A percentile compares a stretch with the other conserved stretches of the same genome.
Evolutionary conservation across 2,329 filamentous ascomycete species (phyloP).

Genomic region (Clonostachys byssicola): DNA sequence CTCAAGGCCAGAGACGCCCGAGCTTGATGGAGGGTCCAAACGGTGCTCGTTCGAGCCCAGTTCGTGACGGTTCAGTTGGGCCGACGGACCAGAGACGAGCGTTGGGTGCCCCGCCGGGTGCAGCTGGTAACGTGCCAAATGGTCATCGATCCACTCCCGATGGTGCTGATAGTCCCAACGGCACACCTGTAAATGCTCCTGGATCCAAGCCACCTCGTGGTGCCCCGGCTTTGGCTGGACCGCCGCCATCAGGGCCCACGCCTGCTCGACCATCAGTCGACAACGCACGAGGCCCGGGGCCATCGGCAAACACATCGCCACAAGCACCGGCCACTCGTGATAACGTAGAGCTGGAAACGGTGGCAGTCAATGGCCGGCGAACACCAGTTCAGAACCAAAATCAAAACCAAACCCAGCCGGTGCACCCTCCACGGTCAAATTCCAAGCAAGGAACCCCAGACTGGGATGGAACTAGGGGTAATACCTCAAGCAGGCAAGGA

Average conservation of each 20-base stretch:
- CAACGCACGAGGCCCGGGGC: constrained; percentile 19
- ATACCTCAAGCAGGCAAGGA: constrained; percentile 10
- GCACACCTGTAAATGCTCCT: constrained; percentile 21
- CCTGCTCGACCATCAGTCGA: constrained; percentile 40
- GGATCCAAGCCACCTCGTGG: constrained; percentile 29
- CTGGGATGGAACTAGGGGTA: background rate
- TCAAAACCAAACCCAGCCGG: constrained; percentile 17
- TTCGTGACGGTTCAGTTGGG: constrained; percentile 48
- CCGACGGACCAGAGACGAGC: constrained; percentile 41
- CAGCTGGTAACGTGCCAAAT: constrained; percentile 31
- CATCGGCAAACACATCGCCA: constrained; percentile 27
- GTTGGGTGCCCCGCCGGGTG: constrained; percentile 24
- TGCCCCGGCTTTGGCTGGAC: constrained; percentile 35
- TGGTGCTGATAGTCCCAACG: constrained; percentile 30
- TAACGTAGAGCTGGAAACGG: constrained; percentile 41
- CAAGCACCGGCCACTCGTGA: constrained; percentile 27
- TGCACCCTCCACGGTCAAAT: constrained; percentile 24
- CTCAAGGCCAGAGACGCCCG: constrained; percentile 33
- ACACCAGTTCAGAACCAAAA: constrained; percentile 52
- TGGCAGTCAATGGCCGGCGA: constrained; percentile 54
- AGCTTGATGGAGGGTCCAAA: constrained; percentile 29
- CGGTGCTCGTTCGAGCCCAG: constrained; percentile 27
- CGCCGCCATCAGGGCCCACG: constrained; percentile 51
- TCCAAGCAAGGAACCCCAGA: constrained; percentile 21
- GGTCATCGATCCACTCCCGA: constrained; percentile 32